Base-by-base conservation (phyloP, 176 grass and related monocot species). In the Dendrocalamus sinicus region DNA sequence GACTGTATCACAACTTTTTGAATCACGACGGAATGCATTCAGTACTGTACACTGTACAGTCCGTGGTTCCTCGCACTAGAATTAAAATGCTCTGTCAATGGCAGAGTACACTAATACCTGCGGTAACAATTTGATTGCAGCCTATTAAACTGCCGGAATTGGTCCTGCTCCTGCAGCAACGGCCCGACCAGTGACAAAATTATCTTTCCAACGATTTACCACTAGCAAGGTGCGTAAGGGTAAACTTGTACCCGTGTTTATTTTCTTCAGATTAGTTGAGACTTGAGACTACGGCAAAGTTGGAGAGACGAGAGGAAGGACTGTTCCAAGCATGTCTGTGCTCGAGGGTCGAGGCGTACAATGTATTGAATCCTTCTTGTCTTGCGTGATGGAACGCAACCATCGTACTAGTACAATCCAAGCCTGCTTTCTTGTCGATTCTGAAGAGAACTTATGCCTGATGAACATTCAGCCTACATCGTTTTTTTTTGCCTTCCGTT, bases 331-430 rank as follows among this genome's bases (percentile, higher is more conserved):
- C 77, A 39, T 39, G 77, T 80, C 46, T 14, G 63, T 15, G 40
- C 28, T 60, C 69, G 72, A 11, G 12, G 22, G 17, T 60, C 28
- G 22, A 13, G 14, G 5, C 9, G 45, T 66, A 32, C 71, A 35
- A 4, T 37, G 30, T 39, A 32, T 20, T 26, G 35, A 55, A 16
- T 7, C 55, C 48, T 15, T 67, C 3, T 22, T 9, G 39, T 37
- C 40, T 84, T 20, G 37, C 59, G 37, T 67, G 20, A 17, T 23
- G 10, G 61, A 85, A 22, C 6, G 47, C 83, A 85, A 19, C 61
- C 63, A 24, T 62, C 22, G 73, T 76, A 7, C 26, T 12, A 60
- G 22, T 2, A 28, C 62, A 15, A 65, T 15, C 62, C 62, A 32
- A 3, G 4, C 26, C 12, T 32, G 26, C 12, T 32, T 8, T 30